phyloP scores from a whole-genome alignment of 83 land plant species.

The Larix sibirica region DNA sequence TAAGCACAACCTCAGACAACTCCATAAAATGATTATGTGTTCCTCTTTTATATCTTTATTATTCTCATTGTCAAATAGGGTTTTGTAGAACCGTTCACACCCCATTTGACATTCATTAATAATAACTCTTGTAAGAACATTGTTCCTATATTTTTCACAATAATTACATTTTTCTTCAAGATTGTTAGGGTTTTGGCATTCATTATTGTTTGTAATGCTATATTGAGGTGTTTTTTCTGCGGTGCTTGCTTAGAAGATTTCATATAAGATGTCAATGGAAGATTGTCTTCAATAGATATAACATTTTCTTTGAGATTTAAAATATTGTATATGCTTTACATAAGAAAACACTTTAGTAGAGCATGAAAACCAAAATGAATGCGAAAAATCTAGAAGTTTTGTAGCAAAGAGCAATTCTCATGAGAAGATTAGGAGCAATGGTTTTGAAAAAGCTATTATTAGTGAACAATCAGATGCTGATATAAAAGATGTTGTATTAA shows the following conservation, averaged over 20 bases:
- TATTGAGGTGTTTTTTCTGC: conserved; percentile 17
- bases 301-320: background rate
- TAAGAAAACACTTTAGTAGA: too few relatives aligned
- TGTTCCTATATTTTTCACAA: background rate
- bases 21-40: background rate
- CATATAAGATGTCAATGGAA: conserved; percentile 37
- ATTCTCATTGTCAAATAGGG: conserved; percentile 79
- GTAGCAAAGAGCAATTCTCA: background rate
- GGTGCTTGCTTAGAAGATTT: conserved; percentile 15
- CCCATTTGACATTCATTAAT: conserved; percentile 28
- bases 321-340: too few relatives aligned
- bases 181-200: background rate
- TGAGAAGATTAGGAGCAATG: background rate
- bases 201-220: background rate
- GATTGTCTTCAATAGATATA: conserved; percentile 32
- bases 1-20: background rate
- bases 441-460: conserved; percentile 18
- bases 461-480: conserved; percentile 28
- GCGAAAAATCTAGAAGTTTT: conserved; percentile 1
- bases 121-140: conserved; percentile 15
- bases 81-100: conserved; percentile 57
- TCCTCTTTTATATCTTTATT: conserved; percentile 21
- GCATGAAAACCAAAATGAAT: background rate
- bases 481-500: background rate
- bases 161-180: background rate